Percentiles rank a stretch among this genome's conserved stretches.
Evolutionary conservation across 2,329 filamentous ascomycete genomes (phyloP).

Genomic region (Exophiala lecanii-corni): DNA sequence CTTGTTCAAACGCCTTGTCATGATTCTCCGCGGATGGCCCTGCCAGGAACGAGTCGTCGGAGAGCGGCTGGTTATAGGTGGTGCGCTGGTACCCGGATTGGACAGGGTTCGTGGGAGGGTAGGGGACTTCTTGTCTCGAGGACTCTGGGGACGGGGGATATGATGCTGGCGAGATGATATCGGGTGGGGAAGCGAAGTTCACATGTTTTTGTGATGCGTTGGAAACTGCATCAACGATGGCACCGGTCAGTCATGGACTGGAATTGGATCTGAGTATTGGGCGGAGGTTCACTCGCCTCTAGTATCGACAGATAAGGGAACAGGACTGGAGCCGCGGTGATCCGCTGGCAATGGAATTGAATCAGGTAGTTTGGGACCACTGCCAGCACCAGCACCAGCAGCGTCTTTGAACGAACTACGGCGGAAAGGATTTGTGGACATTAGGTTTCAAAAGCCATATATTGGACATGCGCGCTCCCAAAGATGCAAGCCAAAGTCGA

Average conservation of each 20-base stretch:
- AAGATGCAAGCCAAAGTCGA: constrained; percentile 3
- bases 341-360: constrained; percentile 18
- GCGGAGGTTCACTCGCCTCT: constrained; percentile 15
- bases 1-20: constrained; percentile 27
- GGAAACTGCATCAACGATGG: constrained; percentile 7
- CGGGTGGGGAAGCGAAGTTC: constrained; percentile 25
- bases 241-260: not conserved
- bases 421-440: constrained; percentile 46
- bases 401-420: constrained; percentile 35
- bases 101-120: constrained; percentile 13
- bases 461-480: constrained; percentile 24
- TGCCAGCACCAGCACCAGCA: constrained; percentile 23
- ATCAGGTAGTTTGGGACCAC: no score
- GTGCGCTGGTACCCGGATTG: constrained; percentile 7
- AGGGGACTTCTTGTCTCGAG: constrained; percentile 21
- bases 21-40: constrained; percentile 29
- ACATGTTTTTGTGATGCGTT: constrained; percentile 23
- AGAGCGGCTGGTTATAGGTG: constrained; percentile 28
- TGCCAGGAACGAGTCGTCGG: constrained; percentile 37
- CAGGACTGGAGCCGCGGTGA: constrained; percentile 17
- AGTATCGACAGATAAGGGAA: constrained; percentile 22
- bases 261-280: not conserved
- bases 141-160: constrained; percentile 27
- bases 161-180: constrained; percentile 25
- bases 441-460: constrained; percentile 39